Evolutionary conservation across 768 basidiomycete species (phyloP), one percentile per base, ranked within the genome.

Genomic region (Calocera viscosa): DNA sequence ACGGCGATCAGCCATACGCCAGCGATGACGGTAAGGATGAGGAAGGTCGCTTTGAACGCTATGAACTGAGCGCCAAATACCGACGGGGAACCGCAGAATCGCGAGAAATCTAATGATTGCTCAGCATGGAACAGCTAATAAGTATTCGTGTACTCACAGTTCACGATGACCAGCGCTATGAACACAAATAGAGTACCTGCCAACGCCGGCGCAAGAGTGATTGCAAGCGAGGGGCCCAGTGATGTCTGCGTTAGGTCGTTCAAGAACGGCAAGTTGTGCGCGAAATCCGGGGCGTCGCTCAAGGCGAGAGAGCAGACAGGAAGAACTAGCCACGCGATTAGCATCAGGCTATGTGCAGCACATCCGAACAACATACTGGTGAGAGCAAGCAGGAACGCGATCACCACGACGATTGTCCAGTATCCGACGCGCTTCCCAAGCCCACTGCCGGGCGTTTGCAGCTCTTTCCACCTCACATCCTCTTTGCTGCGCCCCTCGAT

Each of bases 401-500:
- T 76, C 7, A 84, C 74, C 2, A 77, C 73, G 2, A 87, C 77
- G 22, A 86, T 76, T 19, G 79, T 75, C 86, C 88, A 89, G 69
- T 87, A 82, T 1, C 81, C 80, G 33, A 80, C 67, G 12, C 38
- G 2, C 24, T 74, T 73, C 69, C 84, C 82, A 68, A 82, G 68
- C 63, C 73, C 65, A 38, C 77, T 81, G 40, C 82, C 77, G 73
- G 84, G 82, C 68, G 82, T 80, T 74, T 89, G 87, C 63, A 91
- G 76, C 28, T 88, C 84, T 67, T 86, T 84, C 89, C 90, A 93
- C 65, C 87, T 77, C 38, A 93, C 84, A 73, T 91, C 90, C 72
- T 91, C 89, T 74, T 89, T 90, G 16, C 89, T 86, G 67, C 87
- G 77, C 1, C 90, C 90, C 72, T 89, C 86, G 26, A 93, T 90